Percentiles rank a stretch among this genome's conserved stretches.
Conservation (phyloP, 1,139 yeast species). For the Scheffersomyces quercinus region DNA sequence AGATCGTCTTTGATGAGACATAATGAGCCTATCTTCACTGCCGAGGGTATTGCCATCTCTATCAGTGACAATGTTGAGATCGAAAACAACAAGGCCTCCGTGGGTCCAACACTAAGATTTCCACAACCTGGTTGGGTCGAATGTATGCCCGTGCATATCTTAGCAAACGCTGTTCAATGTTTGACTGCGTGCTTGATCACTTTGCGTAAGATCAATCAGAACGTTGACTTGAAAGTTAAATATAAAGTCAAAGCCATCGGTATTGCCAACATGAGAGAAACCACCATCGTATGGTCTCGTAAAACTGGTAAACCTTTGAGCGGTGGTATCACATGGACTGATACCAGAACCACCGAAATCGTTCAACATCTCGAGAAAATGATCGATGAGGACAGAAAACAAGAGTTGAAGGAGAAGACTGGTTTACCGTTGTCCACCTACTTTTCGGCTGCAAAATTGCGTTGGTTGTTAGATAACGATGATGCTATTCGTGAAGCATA, state of each 20-base stretch:
- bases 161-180: constrained; percentile 81
- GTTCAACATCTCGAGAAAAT: constrained; percentile 64
- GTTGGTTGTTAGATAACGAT: constrained; percentile 87
- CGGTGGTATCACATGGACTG: constrained; percentile 96
- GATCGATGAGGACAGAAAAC: constrained; percentile 59
- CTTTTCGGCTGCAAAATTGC: constrained; percentile 86
- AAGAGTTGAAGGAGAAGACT: constrained; percentile 61
- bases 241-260: constrained; percentile 69
- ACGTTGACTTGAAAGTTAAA: constrained; percentile 47
- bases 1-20: constrained; percentile 50
- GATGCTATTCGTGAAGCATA: constrained; percentile 68
- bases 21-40: constrained; percentile 62
- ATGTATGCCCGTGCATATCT: constrained; percentile 84
- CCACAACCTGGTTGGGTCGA: constrained; percentile 93
- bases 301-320: constrained; percentile 80
- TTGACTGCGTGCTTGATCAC: constrained; percentile 63
- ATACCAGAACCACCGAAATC: constrained; percentile 78
- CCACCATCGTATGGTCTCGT: constrained; percentile 87
- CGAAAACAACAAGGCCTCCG: constrained; percentile 54
- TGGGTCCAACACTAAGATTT: constrained; percentile 70
- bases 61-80: constrained; percentile 59
- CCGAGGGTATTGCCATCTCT: constrained; percentile 72
- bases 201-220: constrained; percentile 58
- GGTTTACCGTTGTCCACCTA: constrained; percentile 91
- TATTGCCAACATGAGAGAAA: constrained; percentile 94